Evolutionary conservation across 805 yeast species (phyloP).

Genomic region (Candida qinlingensis): DNA sequence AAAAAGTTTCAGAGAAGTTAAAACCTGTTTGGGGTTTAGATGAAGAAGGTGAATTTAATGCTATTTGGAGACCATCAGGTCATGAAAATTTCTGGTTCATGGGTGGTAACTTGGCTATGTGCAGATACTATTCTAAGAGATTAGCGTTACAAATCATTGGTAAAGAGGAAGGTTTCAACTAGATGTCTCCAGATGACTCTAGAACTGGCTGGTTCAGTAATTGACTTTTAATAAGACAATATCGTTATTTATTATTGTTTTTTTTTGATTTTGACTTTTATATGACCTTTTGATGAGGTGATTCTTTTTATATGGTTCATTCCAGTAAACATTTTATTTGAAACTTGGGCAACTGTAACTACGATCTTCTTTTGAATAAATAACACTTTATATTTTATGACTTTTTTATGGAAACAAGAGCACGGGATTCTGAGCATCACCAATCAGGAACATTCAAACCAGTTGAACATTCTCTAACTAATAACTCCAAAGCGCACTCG

Average conservation of each 20-base stretch:
- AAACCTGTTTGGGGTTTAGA: slow-evolving; percentile 40
- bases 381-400: too few relatives aligned
- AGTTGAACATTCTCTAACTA: too few relatives aligned
- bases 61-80: slow-evolving; percentile 36
- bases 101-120: slow-evolving; percentile 37
- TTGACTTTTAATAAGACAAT: slow-evolving; percentile 36
- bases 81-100: slow-evolving; percentile 36
- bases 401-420: neutral
- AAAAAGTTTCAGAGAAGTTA: slow-evolving; percentile 29
- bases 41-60: slow-evolving; percentile 37
- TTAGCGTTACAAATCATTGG: slow-evolving; percentile 38
- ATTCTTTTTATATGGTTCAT: too few relatives aligned
- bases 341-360: too few relatives aligned
- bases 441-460: too few relatives aligned
- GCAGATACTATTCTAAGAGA: slow-evolving; percentile 34
- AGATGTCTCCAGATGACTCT: neutral
- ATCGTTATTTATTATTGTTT: slow-evolving; percentile 16
- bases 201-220: slow-evolving; percentile 4
- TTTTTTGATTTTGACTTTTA: neutral
- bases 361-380: too few relatives aligned
- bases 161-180: slow-evolving; percentile 22
- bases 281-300: neutral
- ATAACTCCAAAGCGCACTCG: too few relatives aligned
- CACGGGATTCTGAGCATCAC: too few relatives aligned
- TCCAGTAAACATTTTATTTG: too few relatives aligned